Evolutionary conservation across 257 asterid species (phyloP), one percentile per base, ranked within the genome.

Genomic region (Fraxinus cuspidata): DNA sequence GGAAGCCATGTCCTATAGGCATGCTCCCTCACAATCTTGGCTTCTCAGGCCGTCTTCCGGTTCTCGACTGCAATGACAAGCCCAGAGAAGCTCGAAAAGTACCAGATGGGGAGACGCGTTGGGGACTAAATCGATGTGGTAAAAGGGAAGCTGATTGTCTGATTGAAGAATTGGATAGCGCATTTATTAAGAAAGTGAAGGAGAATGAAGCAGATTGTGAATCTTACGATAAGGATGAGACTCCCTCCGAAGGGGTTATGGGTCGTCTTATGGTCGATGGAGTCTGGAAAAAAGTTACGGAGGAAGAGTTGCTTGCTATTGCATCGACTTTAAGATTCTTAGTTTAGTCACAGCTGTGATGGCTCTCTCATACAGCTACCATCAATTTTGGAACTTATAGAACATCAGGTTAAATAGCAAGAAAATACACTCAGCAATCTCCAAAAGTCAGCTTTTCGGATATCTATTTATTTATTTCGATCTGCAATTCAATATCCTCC

Each of bases 261-360:
- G 94, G 97, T 2, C 85, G 67, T 76, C 34, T 94, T 86, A 74
- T 92, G 89, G 90, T 94, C 34, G 91, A 72, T 56, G 99, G 99
- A 7, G 81, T 79, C 25, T 90, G 96, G 97, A 90, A 37, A 80
- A 84, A 83, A 84, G 90, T 91, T 64, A 84, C 76, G 18, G 80
- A 42, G 49, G 49, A 42, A 42, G 49, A 40, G 13, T 18, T 42
- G 15, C 16, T 42, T 11, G 16, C 4, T 2, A 42, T 42, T 2
- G 16, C 49, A 42, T 42, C 49, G 4, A 12, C 49, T 11, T 4
- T 2, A 42, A 42, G 16, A 42, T 42, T 42, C 2, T 42, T 42
- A 42, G 49, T 42, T 42, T 42, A 42, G 49, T 42, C 74, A 44
- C 37, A 3, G 18, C 32, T 63, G 16, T 63, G 4, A 21, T 19